These are phyloP conservation scores for Syzygium malaccense DNA, from an alignment of 441 rosid species.

Conservation along the genomic window DNA sequence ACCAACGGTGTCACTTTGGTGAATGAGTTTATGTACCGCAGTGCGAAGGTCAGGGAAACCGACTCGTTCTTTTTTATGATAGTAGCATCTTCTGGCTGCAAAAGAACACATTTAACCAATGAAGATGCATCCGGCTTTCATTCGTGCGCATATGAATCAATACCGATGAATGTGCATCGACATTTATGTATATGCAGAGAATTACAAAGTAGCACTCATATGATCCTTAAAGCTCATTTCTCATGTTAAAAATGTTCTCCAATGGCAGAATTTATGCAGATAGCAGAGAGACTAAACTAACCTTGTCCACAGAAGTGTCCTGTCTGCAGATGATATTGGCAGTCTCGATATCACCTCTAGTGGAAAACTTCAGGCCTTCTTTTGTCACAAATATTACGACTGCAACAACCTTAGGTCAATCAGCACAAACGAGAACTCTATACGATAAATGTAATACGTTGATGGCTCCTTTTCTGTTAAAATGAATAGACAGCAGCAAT, in stretches of 20 bases:
- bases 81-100: constrained; percentile 87
- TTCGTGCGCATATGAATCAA: no score
- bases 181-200: no score
- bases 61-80: constrained; percentile 79
- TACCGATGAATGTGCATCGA: no score
- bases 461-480: not conserved
- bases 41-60: constrained; percentile 70
- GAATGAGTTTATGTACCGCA: no score
- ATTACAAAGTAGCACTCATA: not conserved
- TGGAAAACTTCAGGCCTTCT: constrained; percentile 92
- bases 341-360: constrained; percentile 83
- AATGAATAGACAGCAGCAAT: not conserved
- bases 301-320: constrained; percentile 88
- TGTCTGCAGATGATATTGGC: constrained; percentile 81
- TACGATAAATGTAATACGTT: no score
- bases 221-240: not conserved
- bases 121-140: no score
- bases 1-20: no score
- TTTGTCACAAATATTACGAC: constrained; percentile 83
- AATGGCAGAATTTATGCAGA: not conserved
- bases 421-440: no score
- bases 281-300: not conserved
- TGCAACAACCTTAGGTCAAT: constrained; percentile 1
- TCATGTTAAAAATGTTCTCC: not conserved
- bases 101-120: not conserved